Percentiles rank a stretch among this genome's conserved stretches.
These are phyloP conservation scores for Fusarium torulosum DNA, from an alignment of 2,329 filamentous ascomycete genomes.

Conservation along the genomic window DNA sequence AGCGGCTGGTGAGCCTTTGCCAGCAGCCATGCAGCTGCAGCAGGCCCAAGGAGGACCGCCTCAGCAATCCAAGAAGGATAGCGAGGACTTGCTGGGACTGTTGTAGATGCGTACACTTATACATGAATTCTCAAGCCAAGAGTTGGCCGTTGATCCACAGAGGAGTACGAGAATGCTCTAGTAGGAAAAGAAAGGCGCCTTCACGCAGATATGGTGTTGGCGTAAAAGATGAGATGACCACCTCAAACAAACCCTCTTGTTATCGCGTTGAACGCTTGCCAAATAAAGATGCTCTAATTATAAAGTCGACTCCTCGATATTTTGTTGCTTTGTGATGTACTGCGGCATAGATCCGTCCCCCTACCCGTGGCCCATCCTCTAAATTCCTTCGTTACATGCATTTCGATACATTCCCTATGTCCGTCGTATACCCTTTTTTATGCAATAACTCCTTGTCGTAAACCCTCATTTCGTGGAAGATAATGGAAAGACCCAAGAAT, in stretches of 20 bases:
- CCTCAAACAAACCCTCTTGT: constrained; percentile 30
- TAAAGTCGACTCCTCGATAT: constrained; percentile 23
- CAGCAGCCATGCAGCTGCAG: constrained; percentile 70
- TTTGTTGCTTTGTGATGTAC: constrained; percentile 34
- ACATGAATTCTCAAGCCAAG: constrained; percentile 21
- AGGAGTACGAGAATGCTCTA: constrained; percentile 36
- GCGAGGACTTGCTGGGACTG: constrained; percentile 69
- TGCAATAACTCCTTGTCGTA: constrained; percentile 17
- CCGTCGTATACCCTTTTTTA: constrained; percentile 11
- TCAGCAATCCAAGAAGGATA: constrained; percentile 66
- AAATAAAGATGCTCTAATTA: constrained; percentile 44
- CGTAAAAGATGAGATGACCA: constrained; percentile 42
- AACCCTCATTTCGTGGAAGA: background rate
- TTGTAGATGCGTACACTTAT: constrained; percentile 50
- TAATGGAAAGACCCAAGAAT: background rate
- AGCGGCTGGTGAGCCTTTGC: constrained; percentile 69
- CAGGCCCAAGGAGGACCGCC: constrained; percentile 51
- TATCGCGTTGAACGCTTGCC: constrained; percentile 39
- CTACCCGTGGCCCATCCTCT: constrained; percentile 29
- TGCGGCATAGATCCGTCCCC: constrained; percentile 16
- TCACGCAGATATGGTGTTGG: constrained; percentile 34
- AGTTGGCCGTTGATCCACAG: constrained; percentile 27
- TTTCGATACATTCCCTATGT: background rate
- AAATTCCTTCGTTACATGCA: background rate
- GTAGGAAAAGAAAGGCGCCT: constrained; percentile 38